Conservation (phyloP, 1,284 basidiomycete species). For the Rhodotorula sp. region DNA sequence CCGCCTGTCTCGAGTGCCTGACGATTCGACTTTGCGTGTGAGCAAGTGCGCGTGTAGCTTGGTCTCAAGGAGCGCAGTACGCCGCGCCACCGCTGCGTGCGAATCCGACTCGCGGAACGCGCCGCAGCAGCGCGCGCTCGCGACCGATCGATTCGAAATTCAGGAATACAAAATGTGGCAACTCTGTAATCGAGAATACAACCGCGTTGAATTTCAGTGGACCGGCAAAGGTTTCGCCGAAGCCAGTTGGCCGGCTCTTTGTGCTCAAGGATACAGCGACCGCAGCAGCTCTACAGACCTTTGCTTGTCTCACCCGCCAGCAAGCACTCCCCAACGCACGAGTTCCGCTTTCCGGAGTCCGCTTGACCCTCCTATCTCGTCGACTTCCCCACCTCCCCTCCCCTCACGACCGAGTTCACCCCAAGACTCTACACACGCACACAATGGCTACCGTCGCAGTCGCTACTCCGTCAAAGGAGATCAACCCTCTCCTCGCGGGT, state of each 20-base stretch:
- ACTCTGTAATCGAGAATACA: too few species aligned
- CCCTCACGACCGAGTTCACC: neutral
- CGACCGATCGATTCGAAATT: too few species aligned
- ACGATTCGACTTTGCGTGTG: neutral
- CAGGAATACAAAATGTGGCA: too few species aligned
- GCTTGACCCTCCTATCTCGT: neutral
- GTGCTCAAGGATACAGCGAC: too few species aligned
- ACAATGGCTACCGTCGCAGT: slow-evolving; percentile 23
- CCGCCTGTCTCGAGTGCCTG: neutral
- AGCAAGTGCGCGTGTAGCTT: too few species aligned
- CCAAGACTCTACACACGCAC: neutral
- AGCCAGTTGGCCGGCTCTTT: too few species aligned
- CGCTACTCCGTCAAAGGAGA: slow-evolving; percentile 24
- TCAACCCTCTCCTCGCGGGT: slow-evolving; percentile 39
- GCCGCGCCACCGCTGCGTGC: too few species aligned
- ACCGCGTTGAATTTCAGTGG: too few species aligned
- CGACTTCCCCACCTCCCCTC: neutral
- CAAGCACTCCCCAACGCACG: neutral
- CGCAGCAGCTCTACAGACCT: neutral
- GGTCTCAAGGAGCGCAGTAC: too few species aligned
- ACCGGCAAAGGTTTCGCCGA: too few species aligned
- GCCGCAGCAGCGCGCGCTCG: too few species aligned
- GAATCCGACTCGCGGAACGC: too few species aligned
- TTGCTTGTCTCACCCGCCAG: neutral
- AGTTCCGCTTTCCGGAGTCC: neutral